Base-by-base conservation (phyloP, 345 rosid species). In the Citrus trifoliata region DNA sequence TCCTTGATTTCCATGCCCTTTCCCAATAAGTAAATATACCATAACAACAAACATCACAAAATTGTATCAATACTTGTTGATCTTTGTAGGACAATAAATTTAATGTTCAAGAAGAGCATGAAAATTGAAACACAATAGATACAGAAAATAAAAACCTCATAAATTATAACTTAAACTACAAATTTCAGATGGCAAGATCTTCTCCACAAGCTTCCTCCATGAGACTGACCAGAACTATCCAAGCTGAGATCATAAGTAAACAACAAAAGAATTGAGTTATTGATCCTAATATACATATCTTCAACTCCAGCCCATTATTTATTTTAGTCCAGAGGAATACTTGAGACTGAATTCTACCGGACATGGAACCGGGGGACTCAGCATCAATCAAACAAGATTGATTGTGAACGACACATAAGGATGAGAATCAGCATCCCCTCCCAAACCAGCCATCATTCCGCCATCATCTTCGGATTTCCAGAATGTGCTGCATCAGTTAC, bases 371-470 rank as follows among this genome's bases (percentile, higher is more conserved):
- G 5, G 53, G 13, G 18, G 18, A 51, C 78, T 16, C 28, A 7
- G 42, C 66, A 42, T 76, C 62, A 30, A 80, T 93, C 85, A 95
- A 38, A 82, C 87, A 80, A 96, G 86, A 87, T 91, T 96, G 90
- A 97, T 93, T 5, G 99, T 93, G 94, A 94, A 92, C 76, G 95
- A 94, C 75, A 94, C 98, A 16, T 97, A 97, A 0, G 98, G 95
- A 82, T 96, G 81, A 19, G 90, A 40, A 71, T 93, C 99, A 0
- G 87, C 83, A 25, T 97, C 99, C 12, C 95, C 98, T 42, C 89
- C 98, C 55, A 94, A 82, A 73, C 93, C 98, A 33, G 87, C 92
- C 89, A 94, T 87, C 35, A 87, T 93, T 84, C 93, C 98, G 3
- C 70, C 87, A 64, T 97, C 99, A 55, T 97, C 98, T 80, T 90